phyloP scores from a whole-genome alignment of 2,329 filamentous ascomycete genomes.

The Daldinia eschscholtzii region DNA sequence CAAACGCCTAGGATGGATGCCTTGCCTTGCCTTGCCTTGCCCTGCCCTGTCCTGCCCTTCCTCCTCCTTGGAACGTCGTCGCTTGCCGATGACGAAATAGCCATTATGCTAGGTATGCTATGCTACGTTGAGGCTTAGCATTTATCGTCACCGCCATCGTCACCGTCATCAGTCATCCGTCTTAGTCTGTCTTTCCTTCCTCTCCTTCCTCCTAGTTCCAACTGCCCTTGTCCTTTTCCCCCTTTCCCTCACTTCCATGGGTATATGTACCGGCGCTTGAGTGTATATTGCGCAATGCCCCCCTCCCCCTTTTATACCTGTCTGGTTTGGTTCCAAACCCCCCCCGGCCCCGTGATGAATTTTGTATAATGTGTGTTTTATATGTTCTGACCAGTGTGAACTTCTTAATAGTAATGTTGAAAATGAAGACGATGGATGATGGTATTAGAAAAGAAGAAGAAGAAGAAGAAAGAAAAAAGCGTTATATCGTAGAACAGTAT shows the following conservation, averaged over 20 bases:
- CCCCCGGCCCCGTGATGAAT: not conserved
- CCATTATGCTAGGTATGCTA: not conserved
- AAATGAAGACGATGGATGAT: not conserved
- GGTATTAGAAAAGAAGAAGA: not conserved
- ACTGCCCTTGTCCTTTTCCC: not conserved
- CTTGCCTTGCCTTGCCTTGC: not conserved
- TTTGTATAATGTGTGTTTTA: not conserved
- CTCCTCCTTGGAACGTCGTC: not conserved
- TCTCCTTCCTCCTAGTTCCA: too few relatives aligned
- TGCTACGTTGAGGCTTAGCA: too few relatives aligned
- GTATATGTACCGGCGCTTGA: slow-evolving; percentile 1
- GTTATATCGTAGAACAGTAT: not conserved
- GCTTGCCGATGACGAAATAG: not conserved
- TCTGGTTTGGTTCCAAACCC: not conserved
- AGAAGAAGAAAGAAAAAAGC: not conserved
- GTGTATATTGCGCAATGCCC: not conserved
- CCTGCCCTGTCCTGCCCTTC: not conserved
- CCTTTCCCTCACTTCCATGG: not conserved
- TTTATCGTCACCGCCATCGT: too few relatives aligned
- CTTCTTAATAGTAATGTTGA: not conserved
- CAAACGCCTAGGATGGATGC: slow-evolving; percentile 23
- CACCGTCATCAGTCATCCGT: too few relatives aligned
- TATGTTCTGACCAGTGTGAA: not conserved
- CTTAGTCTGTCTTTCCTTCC: too few relatives aligned
- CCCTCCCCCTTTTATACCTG: not conserved